Percentiles rank a stretch among this genome's conserved stretches.
phyloP scores from a whole-genome alignment of 352 stramenopile genomes.

The Phytophthora multivora region DNA sequence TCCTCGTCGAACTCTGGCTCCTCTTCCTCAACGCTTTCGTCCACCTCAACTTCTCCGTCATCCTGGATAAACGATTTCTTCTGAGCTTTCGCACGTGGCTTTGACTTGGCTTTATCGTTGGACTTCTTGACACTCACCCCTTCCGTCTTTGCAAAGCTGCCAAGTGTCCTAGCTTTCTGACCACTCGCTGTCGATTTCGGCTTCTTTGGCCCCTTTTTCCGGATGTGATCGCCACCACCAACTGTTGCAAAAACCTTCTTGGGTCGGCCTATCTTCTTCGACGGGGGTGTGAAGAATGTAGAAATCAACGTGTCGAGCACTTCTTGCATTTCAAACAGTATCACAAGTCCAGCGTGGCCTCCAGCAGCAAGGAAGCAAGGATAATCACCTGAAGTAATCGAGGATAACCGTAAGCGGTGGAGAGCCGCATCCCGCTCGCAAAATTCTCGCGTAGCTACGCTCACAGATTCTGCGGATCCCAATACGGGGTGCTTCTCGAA shows the following conservation, averaged over 20 bases:
- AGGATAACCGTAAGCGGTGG: constrained; percentile 69
- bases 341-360: constrained; percentile 73
- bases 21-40: constrained; percentile 43
- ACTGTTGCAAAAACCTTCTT: constrained; percentile 43
- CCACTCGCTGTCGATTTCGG: constrained; percentile 20
- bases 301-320: constrained; percentile 58
- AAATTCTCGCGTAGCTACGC: constrained; percentile 60
- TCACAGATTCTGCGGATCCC: constrained; percentile 47
- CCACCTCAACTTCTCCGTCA: constrained; percentile 32
- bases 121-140: constrained; percentile 41
- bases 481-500: constrained; percentile 56
- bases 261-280: constrained; percentile 60
- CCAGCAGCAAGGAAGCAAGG: constrained; percentile 70
- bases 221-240: constrained; percentile 5
- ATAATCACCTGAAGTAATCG: constrained; percentile 39
- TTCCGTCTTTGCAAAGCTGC: constrained; percentile 45
- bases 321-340: constrained; percentile 73
- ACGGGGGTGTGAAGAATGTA: constrained; percentile 54
- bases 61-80: constrained; percentile 38
- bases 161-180: constrained; percentile 41
- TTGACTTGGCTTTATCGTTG: constrained; percentile 28
- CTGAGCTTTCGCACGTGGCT: constrained; percentile 9
- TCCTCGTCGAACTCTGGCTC: constrained; percentile 56
- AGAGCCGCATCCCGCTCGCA: constrained; percentile 78
- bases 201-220: constrained; percentile 18